Conservation (phyloP, 2,329 filamentous ascomycete species). For the Mariannaea sp. region DNA sequence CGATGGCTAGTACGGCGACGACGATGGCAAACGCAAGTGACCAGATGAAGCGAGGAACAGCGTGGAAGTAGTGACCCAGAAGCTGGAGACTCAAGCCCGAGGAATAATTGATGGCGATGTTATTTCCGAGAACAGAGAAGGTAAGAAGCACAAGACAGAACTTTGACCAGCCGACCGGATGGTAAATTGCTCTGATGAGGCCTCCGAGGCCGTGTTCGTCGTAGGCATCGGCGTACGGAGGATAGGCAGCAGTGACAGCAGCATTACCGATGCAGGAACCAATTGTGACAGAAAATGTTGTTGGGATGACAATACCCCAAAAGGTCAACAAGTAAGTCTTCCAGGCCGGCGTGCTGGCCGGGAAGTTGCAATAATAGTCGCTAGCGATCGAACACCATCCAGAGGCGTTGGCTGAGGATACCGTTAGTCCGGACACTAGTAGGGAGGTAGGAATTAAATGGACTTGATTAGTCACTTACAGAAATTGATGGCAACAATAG, state of each 20-base stretch:
- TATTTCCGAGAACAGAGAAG: conserved; percentile 10
- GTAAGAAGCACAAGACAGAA: conserved; percentile 15
- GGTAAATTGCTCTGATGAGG: conserved; percentile 7
- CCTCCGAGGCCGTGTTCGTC: conserved; percentile 7
- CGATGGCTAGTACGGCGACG: conserved; percentile 27
- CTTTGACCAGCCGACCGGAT: conserved; percentile 6
- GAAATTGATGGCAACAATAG: conserved; percentile 29
- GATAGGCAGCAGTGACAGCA: conserved; percentile 6
- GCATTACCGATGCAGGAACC: conserved; percentile 8
- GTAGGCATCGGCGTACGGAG: conserved; percentile 9
- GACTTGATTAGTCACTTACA: conserved; percentile 6
- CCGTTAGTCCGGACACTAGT: too few species aligned
- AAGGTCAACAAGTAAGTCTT: conserved; percentile 6
- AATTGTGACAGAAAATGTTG: conserved; percentile 5
- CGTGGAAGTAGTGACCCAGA: conserved; percentile 27
- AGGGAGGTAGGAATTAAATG: too few species aligned
- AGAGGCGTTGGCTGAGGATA: conserved; percentile 3
- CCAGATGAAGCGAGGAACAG: conserved; percentile 28
- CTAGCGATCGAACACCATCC: conserved; percentile 14
- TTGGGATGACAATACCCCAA: conserved; percentile 9
- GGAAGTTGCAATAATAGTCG: conserved; percentile 15
- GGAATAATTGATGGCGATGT: conserved; percentile 31
- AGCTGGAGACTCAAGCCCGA: conserved; percentile 28
- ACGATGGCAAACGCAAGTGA: conserved; percentile 23
- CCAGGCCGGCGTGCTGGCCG: conserved; percentile 3